Base-by-base conservation (phyloP, 257 asterid species). In the Solanum habrochaites region DNA sequence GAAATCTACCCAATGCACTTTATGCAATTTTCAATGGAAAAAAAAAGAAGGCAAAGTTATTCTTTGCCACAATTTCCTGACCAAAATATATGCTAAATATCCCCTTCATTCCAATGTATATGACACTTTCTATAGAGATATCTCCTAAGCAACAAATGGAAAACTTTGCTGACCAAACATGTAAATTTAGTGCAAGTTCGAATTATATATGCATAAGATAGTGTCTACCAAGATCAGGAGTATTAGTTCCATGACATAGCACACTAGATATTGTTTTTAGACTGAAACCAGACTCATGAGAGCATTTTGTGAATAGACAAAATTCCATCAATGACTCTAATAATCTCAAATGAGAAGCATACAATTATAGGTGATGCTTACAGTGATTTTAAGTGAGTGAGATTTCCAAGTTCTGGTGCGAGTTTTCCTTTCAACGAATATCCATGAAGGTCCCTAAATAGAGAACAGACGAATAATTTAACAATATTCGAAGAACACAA, bases 331-430 rank as follows among this genome's bases (percentile, higher is more conserved):
- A 74, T 5, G 21, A 3, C 7, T 40, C 35, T 29, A 74, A 74
- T 3, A 39, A 74, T 39, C 32, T 74, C 82, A 21, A 74, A 40
- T 16, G 35, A 74, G 56, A 39, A 40, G 21, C 52, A 20, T 73
- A 35, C 15, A 78, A 45, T 43, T 29, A 16, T 16, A 29, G 86
- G 82, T 87, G 83, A 89, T 62, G 92, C 99, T 91, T 93, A 97
- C 99, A 97, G 96, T 91, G 85, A 82, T 91, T 90, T 93, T 85
- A 97, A 86, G 86, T 90, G 93, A 86, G 91, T 87, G 77, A 97
- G 96, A 75, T 92, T 90, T 89, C 98, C 99, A 86, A 97, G 94
- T 89, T 94, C 96, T 23, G 98, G 96, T 75, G 91, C 92, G 88
- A 97, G 87, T 71, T 84, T 89, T 88, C 99, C 99, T 89, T 91